Percentiles rank a stretch among this genome's conserved stretches.
These are phyloP conservation scores for Protomyces inundatus DNA, from an alignment of 1,139 yeast genomes.

Conservation along the genomic window DNA sequence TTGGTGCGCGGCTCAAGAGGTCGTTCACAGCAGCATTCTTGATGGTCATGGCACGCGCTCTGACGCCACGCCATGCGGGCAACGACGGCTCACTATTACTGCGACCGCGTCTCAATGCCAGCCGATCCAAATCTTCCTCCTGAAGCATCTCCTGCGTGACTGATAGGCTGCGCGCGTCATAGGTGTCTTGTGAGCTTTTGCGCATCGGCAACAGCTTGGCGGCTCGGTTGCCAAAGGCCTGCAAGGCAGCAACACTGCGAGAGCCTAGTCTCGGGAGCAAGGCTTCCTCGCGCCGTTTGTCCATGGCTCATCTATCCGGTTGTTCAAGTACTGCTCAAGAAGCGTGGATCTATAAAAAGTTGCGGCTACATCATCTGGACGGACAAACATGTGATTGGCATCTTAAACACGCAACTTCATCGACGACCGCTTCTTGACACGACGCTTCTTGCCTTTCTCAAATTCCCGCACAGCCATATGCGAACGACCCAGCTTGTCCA, in stretches of 20 bases:
- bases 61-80: not conserved
- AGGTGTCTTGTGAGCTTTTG: not conserved
- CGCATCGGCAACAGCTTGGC: not conserved
- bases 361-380: too few relatives aligned
- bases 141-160: not conserved
- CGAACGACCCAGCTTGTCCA: constrained; percentile 81
- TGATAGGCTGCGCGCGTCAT: not conserved
- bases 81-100: not conserved
- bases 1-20: not conserved
- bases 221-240: not conserved
- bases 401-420: not conserved
- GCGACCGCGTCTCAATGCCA: not conserved
- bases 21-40: not conserved
- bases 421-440: not conserved
- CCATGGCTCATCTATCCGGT: not conserved
- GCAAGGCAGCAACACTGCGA: not conserved
- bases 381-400: not conserved
- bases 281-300: not conserved
- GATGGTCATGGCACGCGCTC: not conserved
- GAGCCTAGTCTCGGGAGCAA: not conserved
- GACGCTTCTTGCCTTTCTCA: constrained; percentile 30
- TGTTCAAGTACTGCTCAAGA: too few relatives aligned
- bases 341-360: too few relatives aligned
- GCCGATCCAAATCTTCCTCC: not conserved
- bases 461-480: constrained; percentile 32